Percentiles rank a stretch among this genome's conserved stretches.
phyloP scores from a whole-genome alignment of 345 rosid species.

The Luvunga scandens region DNA sequence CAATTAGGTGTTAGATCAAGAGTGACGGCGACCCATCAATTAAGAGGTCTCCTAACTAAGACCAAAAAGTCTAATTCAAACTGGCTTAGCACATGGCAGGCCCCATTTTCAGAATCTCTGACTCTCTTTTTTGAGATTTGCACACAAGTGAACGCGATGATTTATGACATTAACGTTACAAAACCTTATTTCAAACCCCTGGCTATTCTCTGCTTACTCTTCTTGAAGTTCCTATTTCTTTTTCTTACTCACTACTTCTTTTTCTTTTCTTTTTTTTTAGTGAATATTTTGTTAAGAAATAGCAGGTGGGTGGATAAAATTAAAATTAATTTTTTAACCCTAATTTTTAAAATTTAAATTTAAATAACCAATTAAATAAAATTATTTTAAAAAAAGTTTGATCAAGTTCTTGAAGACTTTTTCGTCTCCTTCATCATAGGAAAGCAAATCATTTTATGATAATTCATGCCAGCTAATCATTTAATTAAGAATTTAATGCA shows the following conservation, averaged over 20 bases:
- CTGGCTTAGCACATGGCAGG: conserved; percentile 33
- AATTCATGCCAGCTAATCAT: background rate
- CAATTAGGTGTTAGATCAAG: conserved; percentile 15
- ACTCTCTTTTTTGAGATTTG: conserved; percentile 13
- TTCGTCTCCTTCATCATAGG: too few species aligned
- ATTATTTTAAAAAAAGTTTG: too few species aligned
- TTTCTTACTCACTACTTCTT: background rate
- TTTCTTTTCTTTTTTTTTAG: background rate
- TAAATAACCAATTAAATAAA: too few species aligned
- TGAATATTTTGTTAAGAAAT: too few species aligned
- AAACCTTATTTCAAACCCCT: background rate
- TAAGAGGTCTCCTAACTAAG: conserved; percentile 20
- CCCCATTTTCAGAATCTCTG: conserved; percentile 28
- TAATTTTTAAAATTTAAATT: too few species aligned
- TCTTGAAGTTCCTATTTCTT: background rate
- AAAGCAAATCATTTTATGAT: too few species aligned
- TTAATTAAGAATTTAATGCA: background rate
- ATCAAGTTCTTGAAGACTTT: too few species aligned
- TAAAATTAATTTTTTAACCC: too few species aligned
- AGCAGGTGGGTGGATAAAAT: too few species aligned
- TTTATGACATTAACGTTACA: background rate
- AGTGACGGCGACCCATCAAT: conserved; percentile 38
- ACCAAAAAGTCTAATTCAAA: conserved; percentile 16
- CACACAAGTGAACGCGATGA: background rate
- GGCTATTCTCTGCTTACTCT: too few species aligned